phyloP scores from a whole-genome alignment of 2,329 filamentous ascomycete species.

The Verticillium klebahnii region DNA sequence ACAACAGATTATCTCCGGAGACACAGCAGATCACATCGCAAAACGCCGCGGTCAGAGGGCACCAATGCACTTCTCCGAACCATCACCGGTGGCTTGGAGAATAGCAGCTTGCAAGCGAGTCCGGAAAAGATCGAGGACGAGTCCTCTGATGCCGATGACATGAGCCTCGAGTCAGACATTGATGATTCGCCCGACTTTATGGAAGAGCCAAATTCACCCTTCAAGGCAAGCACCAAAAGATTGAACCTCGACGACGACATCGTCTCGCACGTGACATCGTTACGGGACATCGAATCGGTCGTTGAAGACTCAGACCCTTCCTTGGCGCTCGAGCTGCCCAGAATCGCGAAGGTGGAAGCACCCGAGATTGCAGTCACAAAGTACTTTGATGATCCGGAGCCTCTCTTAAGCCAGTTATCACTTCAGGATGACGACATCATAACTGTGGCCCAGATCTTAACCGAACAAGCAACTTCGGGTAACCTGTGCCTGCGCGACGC shows the following conservation, averaged over 20 bases:
- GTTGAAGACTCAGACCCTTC: slow-evolving; percentile 41
- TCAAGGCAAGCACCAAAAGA: slow-evolving; percentile 42
- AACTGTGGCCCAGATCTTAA: slow-evolving; percentile 65
- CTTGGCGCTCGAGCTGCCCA: slow-evolving; percentile 43
- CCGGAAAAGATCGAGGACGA: slow-evolving; percentile 32
- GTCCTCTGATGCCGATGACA: slow-evolving; percentile 41
- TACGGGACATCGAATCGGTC: slow-evolving; percentile 41
- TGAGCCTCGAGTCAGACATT: slow-evolving; percentile 50
- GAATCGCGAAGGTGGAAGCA: slow-evolving; percentile 41
- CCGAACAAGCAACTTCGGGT: slow-evolving; percentile 61
- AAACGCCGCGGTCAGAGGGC: slow-evolving; percentile 21
- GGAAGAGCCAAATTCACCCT: slow-evolving; percentile 44
- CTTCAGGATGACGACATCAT: slow-evolving; percentile 57
- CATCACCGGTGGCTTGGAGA: slow-evolving; percentile 27
- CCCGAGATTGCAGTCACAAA: slow-evolving; percentile 46
- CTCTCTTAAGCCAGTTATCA: slow-evolving; percentile 38
- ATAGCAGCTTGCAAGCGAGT: slow-evolving; percentile 29
- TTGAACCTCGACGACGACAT: slow-evolving; percentile 46
- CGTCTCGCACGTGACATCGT: slow-evolving; percentile 46
- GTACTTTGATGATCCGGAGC: slow-evolving; percentile 58
- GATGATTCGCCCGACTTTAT: slow-evolving; percentile 48
- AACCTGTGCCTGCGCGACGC: slow-evolving; percentile 10
- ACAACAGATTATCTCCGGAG: slow-evolving; percentile 44
- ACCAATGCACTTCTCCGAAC: slow-evolving; percentile 29
- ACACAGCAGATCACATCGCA: slow-evolving; percentile 35